These are phyloP conservation scores for Stentor coeruleus DNA, from an alignment of 73 alveolate genomes.

Conservation along the genomic window DNA sequence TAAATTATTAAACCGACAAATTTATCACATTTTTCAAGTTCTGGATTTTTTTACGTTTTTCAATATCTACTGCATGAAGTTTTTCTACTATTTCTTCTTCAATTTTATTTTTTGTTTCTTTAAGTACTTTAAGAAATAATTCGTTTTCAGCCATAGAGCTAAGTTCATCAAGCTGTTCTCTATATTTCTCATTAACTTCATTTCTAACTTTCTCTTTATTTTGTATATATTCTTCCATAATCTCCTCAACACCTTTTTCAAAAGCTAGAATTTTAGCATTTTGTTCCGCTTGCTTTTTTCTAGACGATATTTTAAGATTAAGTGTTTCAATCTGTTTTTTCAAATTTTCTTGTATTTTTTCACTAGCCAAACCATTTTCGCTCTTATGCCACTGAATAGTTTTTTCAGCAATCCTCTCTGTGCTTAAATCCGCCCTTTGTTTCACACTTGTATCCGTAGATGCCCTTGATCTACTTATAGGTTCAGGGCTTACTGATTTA, in stretches of 20 bases:
- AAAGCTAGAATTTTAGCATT: not conserved
- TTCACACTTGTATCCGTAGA: not conserved
- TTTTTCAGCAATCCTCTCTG: not conserved
- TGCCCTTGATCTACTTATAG: not conserved
- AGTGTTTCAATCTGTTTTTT: not conserved
- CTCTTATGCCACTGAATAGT: not conserved
- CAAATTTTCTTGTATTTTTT: not conserved
- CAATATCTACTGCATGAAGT: not conserved
- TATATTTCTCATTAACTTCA: not conserved
- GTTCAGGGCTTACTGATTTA: too few relatives aligned
- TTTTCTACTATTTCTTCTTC: not conserved
- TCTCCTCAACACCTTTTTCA: not conserved
- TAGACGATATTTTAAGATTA: not conserved
- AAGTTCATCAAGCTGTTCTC: not conserved
- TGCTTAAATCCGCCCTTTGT: not conserved
- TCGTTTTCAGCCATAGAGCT: not conserved
- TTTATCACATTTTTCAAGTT: not conserved
- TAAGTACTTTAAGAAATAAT: not conserved
- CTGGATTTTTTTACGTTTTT: not conserved
- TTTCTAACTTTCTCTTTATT: not conserved
- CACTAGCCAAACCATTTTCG: not conserved
- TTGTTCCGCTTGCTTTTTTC: not conserved
- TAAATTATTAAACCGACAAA: not conserved
- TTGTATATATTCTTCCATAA: not conserved
- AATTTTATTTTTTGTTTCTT: not conserved